These are phyloP conservation scores for Thymus mandschuricus DNA, from an alignment of 257 asterid species.

Conservation along the genomic window DNA sequence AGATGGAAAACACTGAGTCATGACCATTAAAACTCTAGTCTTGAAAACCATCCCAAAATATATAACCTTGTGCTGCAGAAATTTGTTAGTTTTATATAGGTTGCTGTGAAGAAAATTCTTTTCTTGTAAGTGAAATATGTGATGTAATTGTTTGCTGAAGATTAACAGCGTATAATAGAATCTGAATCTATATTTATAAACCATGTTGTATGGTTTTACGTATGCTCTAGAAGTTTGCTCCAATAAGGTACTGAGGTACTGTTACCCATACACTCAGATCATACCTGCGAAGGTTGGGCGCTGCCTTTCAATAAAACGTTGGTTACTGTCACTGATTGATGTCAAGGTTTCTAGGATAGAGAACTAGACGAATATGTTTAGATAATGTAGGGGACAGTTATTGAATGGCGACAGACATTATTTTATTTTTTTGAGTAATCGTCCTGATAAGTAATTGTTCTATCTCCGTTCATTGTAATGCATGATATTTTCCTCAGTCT, in stretches of 20 bases:
- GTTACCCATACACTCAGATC: background rate
- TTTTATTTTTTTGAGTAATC: too few relatives aligned
- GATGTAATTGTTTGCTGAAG: background rate
- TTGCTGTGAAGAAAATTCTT: background rate
- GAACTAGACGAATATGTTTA: background rate
- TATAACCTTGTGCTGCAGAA: background rate
- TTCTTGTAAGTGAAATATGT: background rate
- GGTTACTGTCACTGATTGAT: background rate
- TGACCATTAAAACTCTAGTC: too few relatives aligned
- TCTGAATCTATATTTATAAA: background rate
- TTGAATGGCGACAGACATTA: too few relatives aligned
- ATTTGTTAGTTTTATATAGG: background rate
- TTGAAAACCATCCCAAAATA: background rate
- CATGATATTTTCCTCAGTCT: background rate
- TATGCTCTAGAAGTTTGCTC: background rate
- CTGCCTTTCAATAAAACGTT: background rate
- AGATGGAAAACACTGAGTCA: background rate
- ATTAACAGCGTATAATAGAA: background rate
- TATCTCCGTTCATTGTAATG: conserved; percentile 2
- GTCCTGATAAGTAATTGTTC: background rate
- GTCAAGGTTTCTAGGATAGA: background rate
- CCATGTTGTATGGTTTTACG: background rate
- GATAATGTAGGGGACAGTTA: background rate
- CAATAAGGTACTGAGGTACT: background rate
- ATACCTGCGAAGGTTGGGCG: background rate